Conservation (phyloP, 192 early-diverging fungal species). For the Coemansia sp. region DNA sequence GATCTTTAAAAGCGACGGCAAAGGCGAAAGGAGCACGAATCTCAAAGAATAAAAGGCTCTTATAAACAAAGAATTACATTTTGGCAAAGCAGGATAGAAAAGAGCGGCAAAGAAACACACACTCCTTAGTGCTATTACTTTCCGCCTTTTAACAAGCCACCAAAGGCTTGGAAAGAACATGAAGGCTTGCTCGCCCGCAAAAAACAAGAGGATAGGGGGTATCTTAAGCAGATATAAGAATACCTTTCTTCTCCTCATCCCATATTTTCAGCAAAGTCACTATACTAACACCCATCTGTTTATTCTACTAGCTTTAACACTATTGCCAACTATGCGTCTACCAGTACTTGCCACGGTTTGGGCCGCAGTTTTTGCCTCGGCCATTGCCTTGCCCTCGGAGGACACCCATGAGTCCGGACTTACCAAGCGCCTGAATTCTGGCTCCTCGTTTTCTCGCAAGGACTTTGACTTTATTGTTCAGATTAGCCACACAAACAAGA, state of each 20-base stretch:
- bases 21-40: not conserved
- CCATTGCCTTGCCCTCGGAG: not conserved
- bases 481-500: not conserved
- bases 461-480: conserved; percentile 11
- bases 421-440: not conserved
- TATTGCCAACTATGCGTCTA: not conserved
- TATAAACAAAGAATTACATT: not conserved
- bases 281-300: not conserved
- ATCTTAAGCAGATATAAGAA: not conserved
- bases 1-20: not conserved
- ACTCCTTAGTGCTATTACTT: not conserved
- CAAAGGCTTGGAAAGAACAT: not conserved
- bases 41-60: not conserved
- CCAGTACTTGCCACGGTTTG: not conserved
- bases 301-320: not conserved
- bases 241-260: not conserved
- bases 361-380: not conserved
- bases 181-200: not conserved
- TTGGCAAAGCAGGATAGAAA: not conserved
- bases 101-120: not conserved
- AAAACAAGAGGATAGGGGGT: not conserved
- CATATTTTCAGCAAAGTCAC: not conserved
- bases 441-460: conserved; percentile 2
- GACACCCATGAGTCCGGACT: not conserved
- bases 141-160: not conserved